Percentiles rank a stretch among this genome's conserved stretches.
These are phyloP conservation scores for Gastrolobium bilobum DNA, from an alignment of 306 rosid genomes.

Conservation along the genomic window DNA sequence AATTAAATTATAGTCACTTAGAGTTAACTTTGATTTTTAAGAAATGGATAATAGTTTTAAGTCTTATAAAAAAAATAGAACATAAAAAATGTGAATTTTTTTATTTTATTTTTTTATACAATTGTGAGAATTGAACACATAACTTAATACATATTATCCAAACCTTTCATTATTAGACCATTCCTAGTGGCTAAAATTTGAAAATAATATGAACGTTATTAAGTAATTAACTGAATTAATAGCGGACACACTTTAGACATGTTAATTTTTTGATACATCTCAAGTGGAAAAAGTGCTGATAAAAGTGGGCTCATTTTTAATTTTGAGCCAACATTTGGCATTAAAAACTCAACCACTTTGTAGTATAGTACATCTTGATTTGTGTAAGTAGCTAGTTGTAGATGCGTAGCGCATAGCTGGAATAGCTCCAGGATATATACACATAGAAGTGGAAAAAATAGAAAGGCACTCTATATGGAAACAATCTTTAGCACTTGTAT, in stretches of 20 bases:
- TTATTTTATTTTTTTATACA: no score
- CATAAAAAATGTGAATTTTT: neutral
- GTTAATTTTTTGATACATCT: slow-evolving; percentile 48
- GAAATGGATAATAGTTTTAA: neutral
- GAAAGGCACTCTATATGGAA: slow-evolving; percentile 46
- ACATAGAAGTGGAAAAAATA: slow-evolving; percentile 50
- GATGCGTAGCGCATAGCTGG: slow-evolving; percentile 49
- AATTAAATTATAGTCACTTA: neutral
- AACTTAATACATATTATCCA: no score
- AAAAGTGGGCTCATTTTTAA: slow-evolving; percentile 51
- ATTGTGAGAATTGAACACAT: no score
- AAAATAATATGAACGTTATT: slow-evolving; percentile 19
- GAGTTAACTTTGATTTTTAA: neutral
- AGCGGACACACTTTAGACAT: slow-evolving; percentile 48
- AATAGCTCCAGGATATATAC: slow-evolving; percentile 50
- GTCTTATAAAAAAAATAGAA: neutral
- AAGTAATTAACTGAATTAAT: slow-evolving; percentile 11
- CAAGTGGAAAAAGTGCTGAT: slow-evolving; percentile 49
- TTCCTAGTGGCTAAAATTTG: neutral
- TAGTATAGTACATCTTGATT: slow-evolving; percentile 53
- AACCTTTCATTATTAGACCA: no score
- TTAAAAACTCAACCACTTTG: slow-evolving; percentile 60
- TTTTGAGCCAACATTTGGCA: slow-evolving; percentile 62
- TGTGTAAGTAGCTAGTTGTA: slow-evolving; percentile 59
- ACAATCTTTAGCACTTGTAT: slow-evolving; percentile 42